Conservation (phyloP, 2,329 filamentous ascomycete species). For the Periglandula ipomoeae region DNA sequence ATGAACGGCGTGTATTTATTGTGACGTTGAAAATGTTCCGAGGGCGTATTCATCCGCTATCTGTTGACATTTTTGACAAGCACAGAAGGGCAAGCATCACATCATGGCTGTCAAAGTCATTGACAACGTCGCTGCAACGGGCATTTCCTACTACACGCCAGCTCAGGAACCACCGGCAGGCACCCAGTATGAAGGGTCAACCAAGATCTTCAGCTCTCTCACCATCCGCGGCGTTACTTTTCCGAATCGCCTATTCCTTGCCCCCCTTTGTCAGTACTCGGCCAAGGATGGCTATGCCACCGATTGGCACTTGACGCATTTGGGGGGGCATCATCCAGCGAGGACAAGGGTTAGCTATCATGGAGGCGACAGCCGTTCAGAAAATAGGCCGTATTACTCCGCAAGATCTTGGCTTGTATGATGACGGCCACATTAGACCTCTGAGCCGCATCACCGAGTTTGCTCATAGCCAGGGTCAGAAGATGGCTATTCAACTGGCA, state of each 20-base stretch:
- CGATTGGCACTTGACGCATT: constrained; percentile 1
- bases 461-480: constrained; percentile 66
- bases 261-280: constrained; percentile 3
- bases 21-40: no score
- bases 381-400: constrained; percentile 76
- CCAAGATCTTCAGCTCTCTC: not conserved
- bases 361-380: constrained; percentile 71
- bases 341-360: constrained; percentile 29
- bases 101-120: no score
- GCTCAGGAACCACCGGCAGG: not conserved
- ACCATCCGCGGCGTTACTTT: not conserved
- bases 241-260: constrained; percentile 1
- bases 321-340: constrained; percentile 34
- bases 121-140: constrained; percentile 18
- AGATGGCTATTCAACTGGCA: constrained; percentile 69
- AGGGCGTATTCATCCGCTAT: no score
- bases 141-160: not conserved
- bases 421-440: constrained; percentile 69
- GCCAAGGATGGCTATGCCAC: constrained; percentile 3
- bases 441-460: constrained; percentile 66
- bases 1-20: no score
- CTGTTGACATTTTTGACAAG: no score
- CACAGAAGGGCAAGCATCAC: no score
- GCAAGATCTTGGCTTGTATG: constrained; percentile 72
- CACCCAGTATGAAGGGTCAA: not conserved